Evolutionary conservation across 495 filamentous ascomycete genomes (phyloP).

Genomic region (Penicillium ucsense): DNA sequence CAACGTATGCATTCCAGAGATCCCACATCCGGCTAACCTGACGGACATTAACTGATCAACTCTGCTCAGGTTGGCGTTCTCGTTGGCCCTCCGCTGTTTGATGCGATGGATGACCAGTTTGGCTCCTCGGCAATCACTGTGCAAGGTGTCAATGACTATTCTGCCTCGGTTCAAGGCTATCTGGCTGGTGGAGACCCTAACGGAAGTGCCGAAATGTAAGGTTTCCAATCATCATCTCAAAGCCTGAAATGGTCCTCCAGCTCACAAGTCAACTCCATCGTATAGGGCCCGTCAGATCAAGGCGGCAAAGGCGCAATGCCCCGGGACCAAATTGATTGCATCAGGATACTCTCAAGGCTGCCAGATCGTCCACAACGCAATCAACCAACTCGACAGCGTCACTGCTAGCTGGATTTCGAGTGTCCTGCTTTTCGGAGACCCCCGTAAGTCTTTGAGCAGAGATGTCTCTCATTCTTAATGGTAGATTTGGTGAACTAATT

Average conservation of each 20-base stretch:
- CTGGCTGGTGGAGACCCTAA: constrained; percentile 25
- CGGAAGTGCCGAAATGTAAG: neutral
- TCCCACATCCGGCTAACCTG: neutral
- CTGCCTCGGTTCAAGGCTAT: constrained; percentile 24
- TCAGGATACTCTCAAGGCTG: neutral
- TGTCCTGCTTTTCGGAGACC: constrained; percentile 29
- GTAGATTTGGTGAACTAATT: no score
- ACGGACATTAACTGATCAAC: neutral
- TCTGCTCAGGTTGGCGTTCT: neutral
- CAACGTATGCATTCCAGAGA: constrained; percentile 13
- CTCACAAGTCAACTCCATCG: neutral
- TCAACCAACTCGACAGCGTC: constrained; percentile 9
- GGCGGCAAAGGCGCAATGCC: neutral
- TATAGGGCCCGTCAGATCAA: neutral
- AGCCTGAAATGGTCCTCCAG: neutral
- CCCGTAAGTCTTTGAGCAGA: constrained; percentile 3
- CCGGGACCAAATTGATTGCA: neutral
- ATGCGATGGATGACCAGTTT: neutral
- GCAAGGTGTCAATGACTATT: constrained; percentile 30
- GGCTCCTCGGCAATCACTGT: constrained; percentile 23
- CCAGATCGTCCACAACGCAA: neutral
- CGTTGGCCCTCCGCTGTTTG: neutral
- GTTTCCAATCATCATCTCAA: neutral
- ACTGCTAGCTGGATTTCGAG: constrained; percentile 15
- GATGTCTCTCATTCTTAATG: no score